phyloP scores from a whole-genome alignment of 2,329 filamentous ascomycete genomes.

The Sclerotinia subarctica region DNA sequence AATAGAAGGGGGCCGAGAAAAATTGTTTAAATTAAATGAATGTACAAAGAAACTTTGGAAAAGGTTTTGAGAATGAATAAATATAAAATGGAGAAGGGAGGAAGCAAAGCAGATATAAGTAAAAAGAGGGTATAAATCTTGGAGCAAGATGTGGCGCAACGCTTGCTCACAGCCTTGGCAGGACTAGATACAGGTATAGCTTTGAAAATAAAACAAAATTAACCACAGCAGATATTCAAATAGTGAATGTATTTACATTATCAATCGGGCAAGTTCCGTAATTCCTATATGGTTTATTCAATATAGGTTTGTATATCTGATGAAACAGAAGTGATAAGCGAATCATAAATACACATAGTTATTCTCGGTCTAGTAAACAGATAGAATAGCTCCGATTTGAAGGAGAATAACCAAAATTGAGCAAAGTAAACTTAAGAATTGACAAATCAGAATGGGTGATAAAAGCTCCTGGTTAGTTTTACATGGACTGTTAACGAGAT shows the following conservation, averaged over 20 bases:
- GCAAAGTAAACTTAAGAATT: rapidly evolving
- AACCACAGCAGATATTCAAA: neutral
- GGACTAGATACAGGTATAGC: neutral
- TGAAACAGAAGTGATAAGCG: neutral
- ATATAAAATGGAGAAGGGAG: neutral
- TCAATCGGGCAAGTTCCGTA: no score
- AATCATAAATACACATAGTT: neutral
- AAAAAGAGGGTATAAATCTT: neutral
- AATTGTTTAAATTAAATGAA: no score
- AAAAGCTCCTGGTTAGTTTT: neutral
- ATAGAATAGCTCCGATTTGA: neutral
- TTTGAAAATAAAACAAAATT: neutral
- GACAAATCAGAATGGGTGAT: no score
- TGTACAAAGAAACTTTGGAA: neutral
- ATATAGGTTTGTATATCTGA: neutral
- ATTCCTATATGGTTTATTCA: neutral
- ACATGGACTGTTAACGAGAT: neutral
- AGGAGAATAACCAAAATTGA: no score
- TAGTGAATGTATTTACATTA: neutral
- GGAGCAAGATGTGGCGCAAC: neutral
- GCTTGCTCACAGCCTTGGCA: neutral
- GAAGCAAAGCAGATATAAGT: neutral
- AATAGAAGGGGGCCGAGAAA: neutral
- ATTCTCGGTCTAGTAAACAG: neutral
- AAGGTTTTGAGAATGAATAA: neutral